Conservation (phyloP, 768 basidiomycete genomes). For the Rhodotorula toruloides region DNA sequence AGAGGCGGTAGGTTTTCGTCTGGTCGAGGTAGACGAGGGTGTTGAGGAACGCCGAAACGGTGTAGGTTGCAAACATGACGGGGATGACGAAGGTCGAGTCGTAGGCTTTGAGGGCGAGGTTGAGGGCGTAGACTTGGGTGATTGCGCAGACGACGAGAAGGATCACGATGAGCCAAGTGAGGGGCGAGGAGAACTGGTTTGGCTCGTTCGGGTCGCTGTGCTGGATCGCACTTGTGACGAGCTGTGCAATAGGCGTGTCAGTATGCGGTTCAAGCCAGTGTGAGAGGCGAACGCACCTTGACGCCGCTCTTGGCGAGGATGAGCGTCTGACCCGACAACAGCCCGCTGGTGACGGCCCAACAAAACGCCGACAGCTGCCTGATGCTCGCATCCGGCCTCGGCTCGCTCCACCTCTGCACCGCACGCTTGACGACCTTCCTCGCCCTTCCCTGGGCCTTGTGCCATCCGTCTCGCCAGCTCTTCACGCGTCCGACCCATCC, state of each 20-base stretch:
- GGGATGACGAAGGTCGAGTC: constrained; percentile 56
- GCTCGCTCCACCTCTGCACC: constrained; percentile 25
- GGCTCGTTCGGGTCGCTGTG: constrained; percentile 26
- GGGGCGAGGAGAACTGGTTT: constrained; percentile 33
- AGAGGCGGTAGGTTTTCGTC: constrained; percentile 55
- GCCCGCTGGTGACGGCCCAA: constrained; percentile 89
- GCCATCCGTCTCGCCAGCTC: constrained; percentile 6
- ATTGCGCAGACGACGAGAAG: constrained; percentile 66
- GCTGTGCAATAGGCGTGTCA: constrained; percentile 52
- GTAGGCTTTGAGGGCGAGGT: constrained; percentile 21
- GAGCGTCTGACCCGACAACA: constrained; percentile 78
- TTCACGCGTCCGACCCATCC: constrained; percentile 15
- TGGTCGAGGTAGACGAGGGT: constrained; percentile 73
- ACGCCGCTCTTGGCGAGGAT: constrained; percentile 67
- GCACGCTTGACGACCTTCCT: constrained; percentile 4
- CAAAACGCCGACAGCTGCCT: constrained; percentile 88
- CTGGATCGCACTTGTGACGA: constrained; percentile 27
- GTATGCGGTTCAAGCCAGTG: constrained; percentile 56
- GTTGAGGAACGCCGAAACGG: constrained; percentile 55
- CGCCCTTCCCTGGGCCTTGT: constrained; percentile 6
- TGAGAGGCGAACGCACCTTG: constrained; percentile 51
- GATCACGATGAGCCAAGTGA: constrained; percentile 58
- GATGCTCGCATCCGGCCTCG: constrained; percentile 62
- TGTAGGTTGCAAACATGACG: constrained; percentile 80
- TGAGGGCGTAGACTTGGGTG: constrained; percentile 61